Percentiles rank a stretch among this genome's conserved stretches.
Conservation (phyloP, 169 alveolate genomes). For the Ichthyophthirius multifiliis region DNA sequence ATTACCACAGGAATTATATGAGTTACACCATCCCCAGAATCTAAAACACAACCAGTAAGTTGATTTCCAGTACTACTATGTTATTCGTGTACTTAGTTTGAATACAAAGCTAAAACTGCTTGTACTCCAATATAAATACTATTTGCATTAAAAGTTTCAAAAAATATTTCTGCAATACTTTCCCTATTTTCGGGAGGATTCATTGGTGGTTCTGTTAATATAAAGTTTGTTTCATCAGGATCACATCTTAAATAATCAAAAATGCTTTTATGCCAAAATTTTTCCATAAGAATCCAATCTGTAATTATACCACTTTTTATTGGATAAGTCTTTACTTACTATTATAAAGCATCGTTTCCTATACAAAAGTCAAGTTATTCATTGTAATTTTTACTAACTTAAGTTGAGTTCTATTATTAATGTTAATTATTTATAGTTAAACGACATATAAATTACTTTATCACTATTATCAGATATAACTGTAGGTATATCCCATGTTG, state of each 20-base stretch:
- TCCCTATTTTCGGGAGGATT: constrained; percentile 84
- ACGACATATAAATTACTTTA: constrained; percentile 22
- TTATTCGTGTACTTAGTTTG: constrained; percentile 46
- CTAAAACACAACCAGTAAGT: constrained; percentile 72
- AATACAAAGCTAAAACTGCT: constrained; percentile 71
- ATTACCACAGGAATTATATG: constrained; percentile 67
- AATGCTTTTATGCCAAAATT: constrained; percentile 72
- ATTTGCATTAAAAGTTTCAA: constrained; percentile 75
- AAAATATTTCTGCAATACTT: constrained; percentile 77
- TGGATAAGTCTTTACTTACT: constrained; percentile 43
- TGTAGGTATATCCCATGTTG: constrained; percentile 66
- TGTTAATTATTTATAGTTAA: neutral
- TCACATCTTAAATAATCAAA: constrained; percentile 66
- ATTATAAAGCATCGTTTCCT: constrained; percentile 66
- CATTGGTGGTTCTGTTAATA: constrained; percentile 82
- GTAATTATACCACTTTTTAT: constrained; percentile 68
- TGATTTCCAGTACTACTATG: constrained; percentile 25
- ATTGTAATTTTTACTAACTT: constrained; percentile 30
- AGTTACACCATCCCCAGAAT: constrained; percentile 85
- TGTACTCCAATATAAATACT: constrained; percentile 76
- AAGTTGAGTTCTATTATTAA: constrained; percentile 7
- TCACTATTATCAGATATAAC: constrained; percentile 62
- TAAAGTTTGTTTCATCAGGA: constrained; percentile 70
- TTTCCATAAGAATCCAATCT: constrained; percentile 78
- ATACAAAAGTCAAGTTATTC: constrained; percentile 62